A percentile compares a stretch with the other conserved stretches of the same genome.
Conservation (phyloP, 768 basidiomycete species). For the Crassisporium funariophilum region DNA sequence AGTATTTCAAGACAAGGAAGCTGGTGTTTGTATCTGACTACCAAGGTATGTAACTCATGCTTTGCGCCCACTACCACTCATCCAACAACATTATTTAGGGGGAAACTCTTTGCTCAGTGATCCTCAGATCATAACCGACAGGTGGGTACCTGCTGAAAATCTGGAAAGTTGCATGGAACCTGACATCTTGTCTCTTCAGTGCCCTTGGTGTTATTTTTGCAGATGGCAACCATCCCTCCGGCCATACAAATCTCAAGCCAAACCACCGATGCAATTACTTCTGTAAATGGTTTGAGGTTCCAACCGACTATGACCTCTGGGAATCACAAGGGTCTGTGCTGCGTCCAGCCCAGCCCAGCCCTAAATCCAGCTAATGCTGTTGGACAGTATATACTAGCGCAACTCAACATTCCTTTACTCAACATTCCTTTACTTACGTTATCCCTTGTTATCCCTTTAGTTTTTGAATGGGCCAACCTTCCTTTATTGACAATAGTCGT, state of each 20-base stretch:
- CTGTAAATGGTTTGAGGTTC: neutral
- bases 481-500: too few species aligned
- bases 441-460: too few species aligned
- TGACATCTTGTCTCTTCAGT: neutral
- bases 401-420: too few species aligned
- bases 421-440: too few species aligned
- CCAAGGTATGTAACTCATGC: conserved; percentile 25
- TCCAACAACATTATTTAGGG: neutral
- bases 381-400: too few species aligned
- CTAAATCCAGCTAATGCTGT: too few species aligned
- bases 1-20: conserved; percentile 22
- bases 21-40: conserved; percentile 27
- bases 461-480: too few species aligned
- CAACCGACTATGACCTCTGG: too few species aligned
- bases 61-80: neutral
- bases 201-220: neutral
- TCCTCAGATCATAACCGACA: neutral
- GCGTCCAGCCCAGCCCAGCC: too few species aligned
- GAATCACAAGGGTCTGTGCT: too few species aligned
- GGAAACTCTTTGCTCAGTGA: neutral
- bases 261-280: neutral
- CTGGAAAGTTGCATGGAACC: neutral
- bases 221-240: neutral
- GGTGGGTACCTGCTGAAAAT: neutral
- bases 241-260: neutral